Percentiles rank a stretch among this genome's conserved stretches.
These are phyloP conservation scores for Lachnellula hyalina DNA, from an alignment of 2,329 filamentous ascomycete genomes.

Conservation along the genomic window DNA sequence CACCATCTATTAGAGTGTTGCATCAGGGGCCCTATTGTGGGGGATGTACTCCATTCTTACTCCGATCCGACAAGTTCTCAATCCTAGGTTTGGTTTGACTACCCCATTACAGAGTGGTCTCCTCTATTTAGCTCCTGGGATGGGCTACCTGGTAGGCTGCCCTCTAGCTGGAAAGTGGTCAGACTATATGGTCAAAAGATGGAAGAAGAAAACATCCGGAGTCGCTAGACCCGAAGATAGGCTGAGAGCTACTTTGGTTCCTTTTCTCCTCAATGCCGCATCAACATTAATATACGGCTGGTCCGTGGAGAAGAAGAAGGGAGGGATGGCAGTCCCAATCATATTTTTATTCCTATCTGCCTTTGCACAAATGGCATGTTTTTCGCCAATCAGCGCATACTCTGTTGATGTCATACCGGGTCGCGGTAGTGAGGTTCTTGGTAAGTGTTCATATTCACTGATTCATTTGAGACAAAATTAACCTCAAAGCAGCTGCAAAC, in stretches of 20 bases:
- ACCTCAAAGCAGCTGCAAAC: not conserved
- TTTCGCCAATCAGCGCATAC: not conserved
- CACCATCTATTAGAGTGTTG: not conserved
- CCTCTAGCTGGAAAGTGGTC: slow-evolving; percentile 55
- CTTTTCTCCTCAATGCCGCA: slow-evolving; percentile 31
- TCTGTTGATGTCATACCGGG: not conserved
- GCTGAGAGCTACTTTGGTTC: slow-evolving; percentile 30
- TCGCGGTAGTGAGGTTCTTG: not conserved
- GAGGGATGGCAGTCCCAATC: slow-evolving; percentile 33
- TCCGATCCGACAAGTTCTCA: slow-evolving; percentile 61
- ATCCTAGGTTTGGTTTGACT: slow-evolving; percentile 62
- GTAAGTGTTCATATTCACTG: not conserved
- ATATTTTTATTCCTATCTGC: slow-evolving; percentile 10
- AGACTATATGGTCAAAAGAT: slow-evolving; percentile 36
- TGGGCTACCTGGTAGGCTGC: slow-evolving; percentile 59
- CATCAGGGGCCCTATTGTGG: not conserved
- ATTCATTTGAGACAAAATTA: not conserved
- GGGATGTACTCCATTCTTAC: slow-evolving; percentile 49
- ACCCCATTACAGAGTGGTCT: slow-evolving; percentile 58
- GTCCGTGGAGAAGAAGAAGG: slow-evolving; percentile 31
- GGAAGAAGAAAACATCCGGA: slow-evolving; percentile 34
- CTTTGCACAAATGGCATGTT: not conserved
- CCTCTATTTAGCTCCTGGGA: slow-evolving; percentile 65
- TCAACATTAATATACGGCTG: slow-evolving; percentile 34
- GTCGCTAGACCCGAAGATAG: slow-evolving; percentile 30